Conservation (phyloP, 2,329 filamentous ascomycete genomes). For the Coniochaeta hoffmannii region DNA sequence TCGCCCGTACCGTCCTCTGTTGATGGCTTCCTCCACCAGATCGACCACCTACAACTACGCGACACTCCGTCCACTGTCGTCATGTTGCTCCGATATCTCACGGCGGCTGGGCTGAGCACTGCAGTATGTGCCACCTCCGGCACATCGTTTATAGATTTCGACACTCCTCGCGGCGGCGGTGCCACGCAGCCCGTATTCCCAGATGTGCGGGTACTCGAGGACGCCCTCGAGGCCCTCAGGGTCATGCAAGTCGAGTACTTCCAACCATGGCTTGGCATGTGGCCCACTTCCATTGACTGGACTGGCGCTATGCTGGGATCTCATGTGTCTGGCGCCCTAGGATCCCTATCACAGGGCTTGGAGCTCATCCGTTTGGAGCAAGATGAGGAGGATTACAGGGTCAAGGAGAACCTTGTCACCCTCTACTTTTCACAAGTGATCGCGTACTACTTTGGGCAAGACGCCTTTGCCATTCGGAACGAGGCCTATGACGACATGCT, state of each 20-base stretch:
- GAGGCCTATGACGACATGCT: slow-evolving; percentile 88
- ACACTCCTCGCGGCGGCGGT: not conserved
- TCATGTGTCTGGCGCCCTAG: slow-evolving; percentile 65
- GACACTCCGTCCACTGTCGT: not conserved
- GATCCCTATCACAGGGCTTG: slow-evolving; percentile 59
- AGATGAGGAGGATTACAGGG: slow-evolving; percentile 30
- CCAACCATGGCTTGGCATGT: slow-evolving; percentile 67
- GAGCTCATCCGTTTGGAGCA: slow-evolving; percentile 22
- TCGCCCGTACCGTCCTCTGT: not conserved
- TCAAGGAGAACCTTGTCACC: slow-evolving; percentile 72
- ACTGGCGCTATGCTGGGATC: slow-evolving; percentile 81
- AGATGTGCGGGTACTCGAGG: slow-evolving; percentile 25
- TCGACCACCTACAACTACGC: not conserved
- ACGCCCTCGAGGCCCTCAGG: slow-evolving; percentile 57
- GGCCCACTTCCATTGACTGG: slow-evolving; percentile 88
- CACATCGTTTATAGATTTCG: not conserved
- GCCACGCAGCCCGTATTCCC: not conserved
- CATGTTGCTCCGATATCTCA: not conserved
- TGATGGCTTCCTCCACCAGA: not conserved
- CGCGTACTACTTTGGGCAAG: slow-evolving; percentile 80
- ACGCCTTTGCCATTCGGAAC: slow-evolving; percentile 64
- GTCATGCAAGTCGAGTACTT: slow-evolving; percentile 77
- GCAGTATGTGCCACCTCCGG: not conserved
- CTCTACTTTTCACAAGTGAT: slow-evolving; percentile 71
- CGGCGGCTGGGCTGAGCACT: not conserved